phyloP scores from a whole-genome alignment of 148 eudicot genomes.

The Rhododendron mucronatum region DNA sequence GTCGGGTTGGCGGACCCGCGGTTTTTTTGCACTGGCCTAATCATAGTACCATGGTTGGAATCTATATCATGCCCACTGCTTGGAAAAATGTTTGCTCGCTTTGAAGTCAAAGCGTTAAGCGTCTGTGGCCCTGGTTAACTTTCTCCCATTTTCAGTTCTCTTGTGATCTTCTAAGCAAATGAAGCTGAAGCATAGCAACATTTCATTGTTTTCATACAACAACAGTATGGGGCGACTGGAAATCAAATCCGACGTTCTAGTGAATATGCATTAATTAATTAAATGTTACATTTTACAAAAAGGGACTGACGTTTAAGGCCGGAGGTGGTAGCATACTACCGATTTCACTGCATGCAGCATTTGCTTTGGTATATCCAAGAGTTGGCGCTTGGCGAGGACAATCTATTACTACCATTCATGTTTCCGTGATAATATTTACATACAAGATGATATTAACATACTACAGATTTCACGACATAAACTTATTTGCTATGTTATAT shows the following conservation, averaged over 20 bases:
- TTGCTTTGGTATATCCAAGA: neutral
- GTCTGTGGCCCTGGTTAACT: neutral
- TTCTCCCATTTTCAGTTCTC: neutral
- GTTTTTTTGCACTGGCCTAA: no score
- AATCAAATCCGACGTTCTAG: neutral
- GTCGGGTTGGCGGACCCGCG: no score
- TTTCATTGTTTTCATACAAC: neutral
- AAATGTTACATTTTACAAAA: neutral
- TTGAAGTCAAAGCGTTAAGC: neutral
- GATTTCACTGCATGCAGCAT: neutral
- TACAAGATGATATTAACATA: neutral
- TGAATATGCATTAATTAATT: no score
- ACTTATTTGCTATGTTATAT: no score
- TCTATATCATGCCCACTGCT: neutral
- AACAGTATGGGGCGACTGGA: neutral
- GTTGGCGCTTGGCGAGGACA: neutral
- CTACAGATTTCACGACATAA: neutral
- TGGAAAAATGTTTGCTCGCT: neutral
- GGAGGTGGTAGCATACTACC: no score
- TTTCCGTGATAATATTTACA: neutral
- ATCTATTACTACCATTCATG: neutral
- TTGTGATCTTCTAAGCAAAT: neutral
- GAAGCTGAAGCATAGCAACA: neutral
- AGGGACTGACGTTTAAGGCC: neutral
- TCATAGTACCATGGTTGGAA: neutral